These are phyloP conservation scores for Lumnitzera racemosa DNA, from an alignment of 345 rosid genomes.

Conservation along the genomic window DNA sequence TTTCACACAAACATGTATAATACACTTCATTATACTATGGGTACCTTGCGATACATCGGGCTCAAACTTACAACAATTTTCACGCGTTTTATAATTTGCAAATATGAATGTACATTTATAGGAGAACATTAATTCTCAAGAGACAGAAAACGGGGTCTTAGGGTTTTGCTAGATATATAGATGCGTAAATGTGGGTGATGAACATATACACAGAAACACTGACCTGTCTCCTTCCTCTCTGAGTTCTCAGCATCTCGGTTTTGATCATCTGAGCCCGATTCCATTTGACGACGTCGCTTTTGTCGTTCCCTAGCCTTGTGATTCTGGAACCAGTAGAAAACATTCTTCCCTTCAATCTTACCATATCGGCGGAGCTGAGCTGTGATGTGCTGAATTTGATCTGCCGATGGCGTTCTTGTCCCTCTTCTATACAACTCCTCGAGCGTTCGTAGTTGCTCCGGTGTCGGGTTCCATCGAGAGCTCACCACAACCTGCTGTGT, in stretches of 20 bases:
- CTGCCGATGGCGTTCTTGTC: conserved; percentile 86
- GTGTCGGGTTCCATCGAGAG: conserved; percentile 95
- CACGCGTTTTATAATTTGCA: no score
- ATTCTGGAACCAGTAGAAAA: conserved; percentile 97
- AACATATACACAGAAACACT: not conserved
- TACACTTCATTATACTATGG: no score
- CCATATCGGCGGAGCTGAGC: conserved; percentile 79
- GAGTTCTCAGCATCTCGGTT: conserved; percentile 24
- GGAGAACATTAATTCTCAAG: not conserved
- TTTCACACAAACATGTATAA: no score
- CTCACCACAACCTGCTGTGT: conserved; percentile 58
- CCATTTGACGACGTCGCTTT: conserved; percentile 82
- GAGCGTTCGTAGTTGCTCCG: conserved; percentile 76
- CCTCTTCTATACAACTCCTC: conserved; percentile 82
- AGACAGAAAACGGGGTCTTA: no score
- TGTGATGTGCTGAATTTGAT: conserved; percentile 85
- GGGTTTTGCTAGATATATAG: no score
- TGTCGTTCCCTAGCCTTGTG: conserved; percentile 94
- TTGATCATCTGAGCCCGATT: conserved; percentile 26
- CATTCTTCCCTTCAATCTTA: conserved; percentile 94
- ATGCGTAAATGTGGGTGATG: not conserved
- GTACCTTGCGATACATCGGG: no score
- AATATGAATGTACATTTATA: no score
- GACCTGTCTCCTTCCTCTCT: conserved; percentile 55
- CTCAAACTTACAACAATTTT: no score